Evolutionary conservation across 371 early-diverging fungal genomes (phyloP), one percentile per base, ranked within the genome.

Genomic region (Mucor mucedo): DNA sequence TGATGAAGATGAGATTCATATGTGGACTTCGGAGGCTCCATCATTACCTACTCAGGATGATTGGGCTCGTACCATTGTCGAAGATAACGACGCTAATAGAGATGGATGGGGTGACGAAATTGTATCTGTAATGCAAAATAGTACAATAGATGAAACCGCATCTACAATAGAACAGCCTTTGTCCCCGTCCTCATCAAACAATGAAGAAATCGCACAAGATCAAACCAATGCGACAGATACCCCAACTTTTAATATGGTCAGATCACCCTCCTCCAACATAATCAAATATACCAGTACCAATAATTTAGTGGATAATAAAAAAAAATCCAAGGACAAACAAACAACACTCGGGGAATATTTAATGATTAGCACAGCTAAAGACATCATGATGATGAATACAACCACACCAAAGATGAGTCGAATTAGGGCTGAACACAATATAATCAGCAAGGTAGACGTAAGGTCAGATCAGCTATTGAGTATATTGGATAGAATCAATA

Each of bases 381-480:
- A 81, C 52, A 21, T 71, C 0, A 55, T 66, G n/a, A 30, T 81
- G 4, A 47, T 74, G 52, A 66, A 63, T 2, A 60, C 69, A 3
- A 69, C 58, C 10, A 53, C 57, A 35, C 66, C 72, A 29, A 50
- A 58, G 9, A 63, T 80, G 73, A 56, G 45, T 29, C 67, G 69
- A 5, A 55, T 73, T 6, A 52, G 73, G 28, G 59, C 65, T 8
- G 79, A 81, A 52, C 55, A 63, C 7, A 52, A 71, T 38, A 33
- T 78, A 1, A 58, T 80, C 7, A 67, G 68, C 41, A 72, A 69
- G 42, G 69, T 77, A 13, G 82, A 81, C 54, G 62, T 81, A 6
- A 73, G 82, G 5, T 47, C 71, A 0, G 82, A 78, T 40, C 53
- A 70, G 27, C 10, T 77, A 33, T 52, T 77, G 9, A 60, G 40